Conservation (phyloP, 148 eudicot species). For the Silene latifolia region DNA sequence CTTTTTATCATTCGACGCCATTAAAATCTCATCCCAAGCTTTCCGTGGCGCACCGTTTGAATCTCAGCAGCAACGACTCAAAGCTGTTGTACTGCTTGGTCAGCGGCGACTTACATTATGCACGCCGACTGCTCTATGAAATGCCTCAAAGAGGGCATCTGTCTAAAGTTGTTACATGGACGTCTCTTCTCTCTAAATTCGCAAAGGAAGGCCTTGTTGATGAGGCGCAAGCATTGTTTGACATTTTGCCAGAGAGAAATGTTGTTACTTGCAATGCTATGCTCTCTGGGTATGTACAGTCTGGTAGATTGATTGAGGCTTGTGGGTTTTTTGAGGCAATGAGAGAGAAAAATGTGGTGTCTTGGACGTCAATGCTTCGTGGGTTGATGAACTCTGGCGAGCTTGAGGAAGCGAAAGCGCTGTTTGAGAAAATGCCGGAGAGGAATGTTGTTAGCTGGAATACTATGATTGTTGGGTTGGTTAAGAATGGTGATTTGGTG, state of each 20-base stretch:
- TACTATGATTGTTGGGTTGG: constrained; percentile 39
- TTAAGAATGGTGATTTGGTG: constrained; percentile 33
- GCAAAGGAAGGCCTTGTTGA: constrained; percentile 27
- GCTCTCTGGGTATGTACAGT: constrained; percentile 36
- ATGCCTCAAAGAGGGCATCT: constrained; percentile 28
- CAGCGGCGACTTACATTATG: constrained; percentile 20
- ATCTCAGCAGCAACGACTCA: constrained; percentile 20
- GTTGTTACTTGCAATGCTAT: constrained; percentile 41
- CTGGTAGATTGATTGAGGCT: constrained; percentile 34
- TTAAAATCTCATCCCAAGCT: too few relatives aligned
- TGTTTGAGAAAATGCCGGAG: constrained; percentile 42
- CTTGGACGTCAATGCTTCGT: constrained; percentile 44
- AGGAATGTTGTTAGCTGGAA: constrained; percentile 46
- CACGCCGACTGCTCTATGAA: constrained; percentile 39
- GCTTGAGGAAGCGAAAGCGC: constrained; percentile 34
- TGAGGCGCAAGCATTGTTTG: constrained; percentile 32
- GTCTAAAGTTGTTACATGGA: constrained; percentile 31
- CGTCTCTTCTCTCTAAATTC: constrained; percentile 35
- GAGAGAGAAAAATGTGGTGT: constrained; percentile 41
- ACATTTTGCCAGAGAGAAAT: constrained; percentile 38
- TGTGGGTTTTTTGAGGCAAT: constrained; percentile 31
- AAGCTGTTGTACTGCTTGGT: constrained; percentile 24
- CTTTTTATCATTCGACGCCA: too few relatives aligned
- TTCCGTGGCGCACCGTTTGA: too few relatives aligned
- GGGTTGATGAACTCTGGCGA: constrained; percentile 35